Percentiles rank a stretch among this genome's conserved stretches.
Conservation (phyloP, 768 basidiomycete species). For the Hypsizygus marmoreus region DNA sequence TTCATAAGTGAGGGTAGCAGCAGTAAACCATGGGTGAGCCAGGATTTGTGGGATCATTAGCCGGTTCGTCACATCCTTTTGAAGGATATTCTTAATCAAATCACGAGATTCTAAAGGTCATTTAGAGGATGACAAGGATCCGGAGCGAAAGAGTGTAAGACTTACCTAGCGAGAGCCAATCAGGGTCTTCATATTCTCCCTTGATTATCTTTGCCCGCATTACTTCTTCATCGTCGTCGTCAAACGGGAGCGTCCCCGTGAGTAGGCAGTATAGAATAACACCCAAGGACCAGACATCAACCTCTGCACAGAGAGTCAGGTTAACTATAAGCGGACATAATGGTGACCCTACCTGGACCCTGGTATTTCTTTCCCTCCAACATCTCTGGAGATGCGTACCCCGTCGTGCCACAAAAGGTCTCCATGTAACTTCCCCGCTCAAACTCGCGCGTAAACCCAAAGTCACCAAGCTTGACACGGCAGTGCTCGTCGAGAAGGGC, state of each 20-base stretch:
- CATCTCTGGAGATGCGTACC: constrained; percentile 94
- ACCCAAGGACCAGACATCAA: constrained; percentile 94
- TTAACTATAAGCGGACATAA: neutral
- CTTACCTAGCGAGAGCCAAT: constrained; percentile 87
- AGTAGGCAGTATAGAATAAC: constrained; percentile 89
- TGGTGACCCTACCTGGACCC: constrained; percentile 70
- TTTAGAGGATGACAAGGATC: constrained; percentile 4
- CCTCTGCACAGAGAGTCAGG: constrained; percentile 57
- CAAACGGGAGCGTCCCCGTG: constrained; percentile 88
- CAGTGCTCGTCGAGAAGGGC: constrained; percentile 89
- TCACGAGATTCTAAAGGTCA: constrained; percentile 80
- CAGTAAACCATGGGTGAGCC: constrained; percentile 82
- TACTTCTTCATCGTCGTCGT: constrained; percentile 81
- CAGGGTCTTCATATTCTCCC: constrained; percentile 88
- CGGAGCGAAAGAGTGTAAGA: constrained; percentile 2
- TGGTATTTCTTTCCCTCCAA: constrained; percentile 84
- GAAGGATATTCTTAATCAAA: constrained; percentile 76
- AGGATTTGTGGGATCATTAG: constrained; percentile 84
- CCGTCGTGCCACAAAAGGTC: constrained; percentile 94
- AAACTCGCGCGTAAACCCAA: constrained; percentile 94
- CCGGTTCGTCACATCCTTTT: constrained; percentile 75
- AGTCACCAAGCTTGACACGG: constrained; percentile 90
- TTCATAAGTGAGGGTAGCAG: constrained; percentile 35
- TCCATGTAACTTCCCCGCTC: constrained; percentile 79
- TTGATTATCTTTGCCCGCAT: constrained; percentile 86